These are phyloP conservation scores for Cordyceps javanica DNA, from an alignment of 2,329 filamentous ascomycete genomes.

Conservation along the genomic window DNA sequence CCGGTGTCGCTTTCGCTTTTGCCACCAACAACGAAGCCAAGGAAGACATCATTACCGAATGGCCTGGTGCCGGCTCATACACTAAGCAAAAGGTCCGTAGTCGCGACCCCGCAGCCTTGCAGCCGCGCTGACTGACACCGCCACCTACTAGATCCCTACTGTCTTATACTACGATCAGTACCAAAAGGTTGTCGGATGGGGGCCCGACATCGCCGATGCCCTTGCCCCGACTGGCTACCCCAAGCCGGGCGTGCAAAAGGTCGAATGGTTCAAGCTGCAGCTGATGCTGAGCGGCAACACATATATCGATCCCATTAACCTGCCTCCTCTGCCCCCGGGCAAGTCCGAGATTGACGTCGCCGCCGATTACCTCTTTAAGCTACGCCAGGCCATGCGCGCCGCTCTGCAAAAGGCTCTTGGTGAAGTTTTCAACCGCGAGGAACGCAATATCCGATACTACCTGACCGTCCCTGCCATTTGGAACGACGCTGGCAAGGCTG, in stretches of 20 bases:
- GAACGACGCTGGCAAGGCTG: constrained; percentile 98
- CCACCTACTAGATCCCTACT: constrained; percentile 72
- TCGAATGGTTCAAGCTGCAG: constrained; percentile 99
- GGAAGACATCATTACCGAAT: constrained; percentile 98
- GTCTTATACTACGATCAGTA: constrained; percentile 99
- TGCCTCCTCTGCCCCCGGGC: constrained; percentile 91
- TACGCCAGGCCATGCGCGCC: constrained; percentile 93
- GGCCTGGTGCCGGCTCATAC: constrained; percentile 94
- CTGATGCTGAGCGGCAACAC: constrained; percentile 98
- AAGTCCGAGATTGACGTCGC: constrained; percentile 99
- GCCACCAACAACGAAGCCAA: constrained; percentile 96
- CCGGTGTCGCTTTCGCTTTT: constrained; percentile 93
- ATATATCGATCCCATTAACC: constrained; percentile 98
- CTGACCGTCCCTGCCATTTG: constrained; percentile 98
- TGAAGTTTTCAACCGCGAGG: constrained; percentile 95
- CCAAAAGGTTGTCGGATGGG: constrained; percentile 99
- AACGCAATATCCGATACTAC: constrained; percentile 96
- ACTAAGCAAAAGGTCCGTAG: constrained; percentile 87
- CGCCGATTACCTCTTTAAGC: constrained; percentile 98
- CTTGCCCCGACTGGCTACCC: constrained; percentile 95
- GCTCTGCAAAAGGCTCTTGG: constrained; percentile 94
- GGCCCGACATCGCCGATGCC: constrained; percentile 94
- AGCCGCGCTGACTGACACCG: not conserved
- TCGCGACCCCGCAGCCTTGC: not conserved
- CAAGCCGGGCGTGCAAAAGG: constrained; percentile 95